phyloP scores from a whole-genome alignment of 345 rosid genomes.

The Arabidopsis suecica region DNA sequence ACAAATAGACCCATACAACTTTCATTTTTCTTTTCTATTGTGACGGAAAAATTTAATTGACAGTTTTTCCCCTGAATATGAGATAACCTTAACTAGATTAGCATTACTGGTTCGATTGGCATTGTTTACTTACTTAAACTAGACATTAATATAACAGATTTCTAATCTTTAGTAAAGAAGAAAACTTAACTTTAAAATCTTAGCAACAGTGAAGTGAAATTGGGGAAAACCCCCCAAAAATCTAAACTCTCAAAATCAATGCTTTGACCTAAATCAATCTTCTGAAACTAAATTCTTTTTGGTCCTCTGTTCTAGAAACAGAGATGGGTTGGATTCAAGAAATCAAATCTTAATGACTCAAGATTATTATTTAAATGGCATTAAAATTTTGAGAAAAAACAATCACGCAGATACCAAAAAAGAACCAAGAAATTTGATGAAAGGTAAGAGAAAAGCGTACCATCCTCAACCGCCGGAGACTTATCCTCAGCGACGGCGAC shows the following conservation, averaged over 20 bases:
- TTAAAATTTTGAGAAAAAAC: conserved; percentile 13
- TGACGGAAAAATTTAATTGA: neutral
- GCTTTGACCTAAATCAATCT: neutral
- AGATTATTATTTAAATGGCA: conserved; percentile 20
- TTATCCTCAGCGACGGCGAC: conserved; percentile 49
- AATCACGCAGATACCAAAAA: neutral
- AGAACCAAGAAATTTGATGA: neutral
- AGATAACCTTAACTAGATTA: neutral
- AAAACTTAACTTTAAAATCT: neutral
- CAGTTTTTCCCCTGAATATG: neutral
- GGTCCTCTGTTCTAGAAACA: conserved; percentile 22
- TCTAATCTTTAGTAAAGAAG: neutral
- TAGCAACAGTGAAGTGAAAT: conserved; percentile 3
- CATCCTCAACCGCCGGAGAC: conserved; percentile 63
- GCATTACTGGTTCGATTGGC: too few species aligned
- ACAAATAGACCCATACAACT: neutral
- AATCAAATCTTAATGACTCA: conserved; percentile 43
- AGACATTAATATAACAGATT: neutral
- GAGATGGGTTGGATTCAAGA: neutral
- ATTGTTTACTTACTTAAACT: neutral
- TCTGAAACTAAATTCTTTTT: neutral
- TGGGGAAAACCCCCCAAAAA: neutral
- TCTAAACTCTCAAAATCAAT: neutral
- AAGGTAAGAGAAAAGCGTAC: conserved; percentile 47
- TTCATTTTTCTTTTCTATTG: neutral